Evolutionary conservation across 768 basidiomycete genomes (phyloP).

Genomic region (Leucocoprinus leucothites): DNA sequence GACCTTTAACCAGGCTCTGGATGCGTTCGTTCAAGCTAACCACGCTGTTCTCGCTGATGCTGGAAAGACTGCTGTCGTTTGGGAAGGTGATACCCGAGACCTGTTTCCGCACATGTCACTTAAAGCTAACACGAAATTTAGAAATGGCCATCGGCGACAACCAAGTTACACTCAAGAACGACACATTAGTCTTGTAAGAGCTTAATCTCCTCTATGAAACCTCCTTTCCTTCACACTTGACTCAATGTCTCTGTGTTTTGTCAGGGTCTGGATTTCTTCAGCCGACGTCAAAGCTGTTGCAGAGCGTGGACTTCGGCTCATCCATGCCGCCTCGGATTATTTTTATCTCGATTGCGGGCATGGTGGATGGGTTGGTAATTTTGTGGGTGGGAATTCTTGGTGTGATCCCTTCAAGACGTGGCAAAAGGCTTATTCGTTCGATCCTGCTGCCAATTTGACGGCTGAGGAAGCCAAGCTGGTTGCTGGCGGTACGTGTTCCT

Average conservation of each 20-base stretch:
- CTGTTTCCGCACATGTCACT: background rate
- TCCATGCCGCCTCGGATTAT: slow-evolving; percentile 74
- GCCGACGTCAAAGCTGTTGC: slow-evolving; percentile 54
- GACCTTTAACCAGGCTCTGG: slow-evolving; percentile 63
- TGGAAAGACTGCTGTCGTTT: slow-evolving; percentile 77
- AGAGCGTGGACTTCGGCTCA: slow-evolving; percentile 51
- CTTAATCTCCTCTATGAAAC: background rate
- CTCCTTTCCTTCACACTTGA: background rate
- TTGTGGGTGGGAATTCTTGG: slow-evolving; percentile 55
- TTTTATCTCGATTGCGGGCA: slow-evolving; percentile 82
- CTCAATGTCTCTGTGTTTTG: background rate
- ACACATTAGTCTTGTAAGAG: slow-evolving; percentile 52
- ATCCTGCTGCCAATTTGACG: slow-evolving; percentile 62
- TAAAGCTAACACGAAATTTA: slow-evolving; percentile 14
- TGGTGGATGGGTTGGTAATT: slow-evolving; percentile 66
- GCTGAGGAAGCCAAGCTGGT: slow-evolving; percentile 49
- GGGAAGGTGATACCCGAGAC: slow-evolving; percentile 52
- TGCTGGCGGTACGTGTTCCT: slow-evolving; percentile 50
- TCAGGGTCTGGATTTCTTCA: slow-evolving; percentile 72
- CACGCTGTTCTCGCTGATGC: slow-evolving; percentile 49
- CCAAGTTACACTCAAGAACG: slow-evolving; percentile 38
- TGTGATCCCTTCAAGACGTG: slow-evolving; percentile 81
- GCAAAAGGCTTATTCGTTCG: slow-evolving; percentile 73
- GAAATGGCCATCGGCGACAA: slow-evolving; percentile 60
- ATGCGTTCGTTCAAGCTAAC: slow-evolving; percentile 52